Conservation (phyloP, 2,329 filamentous ascomycete genomes). For the Xylaria sp. region DNA sequence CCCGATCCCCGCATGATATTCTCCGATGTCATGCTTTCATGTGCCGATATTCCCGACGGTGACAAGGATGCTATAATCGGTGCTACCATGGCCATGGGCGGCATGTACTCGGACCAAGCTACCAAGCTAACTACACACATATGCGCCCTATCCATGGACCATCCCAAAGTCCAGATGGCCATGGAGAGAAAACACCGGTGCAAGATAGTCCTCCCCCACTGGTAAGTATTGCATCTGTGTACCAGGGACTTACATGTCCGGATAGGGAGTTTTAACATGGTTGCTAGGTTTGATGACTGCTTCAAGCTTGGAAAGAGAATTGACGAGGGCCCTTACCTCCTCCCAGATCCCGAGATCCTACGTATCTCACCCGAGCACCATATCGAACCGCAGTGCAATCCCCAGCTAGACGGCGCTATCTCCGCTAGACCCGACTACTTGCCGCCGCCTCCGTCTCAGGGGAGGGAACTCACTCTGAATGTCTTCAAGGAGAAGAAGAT, state of each 20-base stretch:
- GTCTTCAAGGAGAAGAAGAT: constrained; percentile 76
- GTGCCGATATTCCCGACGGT: constrained; percentile 74
- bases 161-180: constrained; percentile 63
- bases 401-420: constrained; percentile 63
- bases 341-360: constrained; percentile 85
- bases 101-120: constrained; percentile 67
- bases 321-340: constrained; percentile 75
- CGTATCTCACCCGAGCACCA: constrained; percentile 50
- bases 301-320: constrained; percentile 88
- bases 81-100: constrained; percentile 83
- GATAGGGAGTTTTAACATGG: constrained; percentile 22
- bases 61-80: constrained; percentile 92
- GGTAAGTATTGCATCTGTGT: constrained; percentile 47
- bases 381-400: constrained; percentile 51
- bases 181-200: constrained; percentile 60
- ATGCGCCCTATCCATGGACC: constrained; percentile 71
- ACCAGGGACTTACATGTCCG: not conserved
- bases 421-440: constrained; percentile 43
- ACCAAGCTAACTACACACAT: constrained; percentile 79
- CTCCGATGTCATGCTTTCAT: constrained; percentile 74
- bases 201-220: constrained; percentile 89
- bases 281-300: constrained; percentile 84
- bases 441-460: constrained; percentile 35
- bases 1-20: constrained; percentile 90
- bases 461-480: constrained; percentile 49